These are phyloP conservation scores for Magnolia officinalis DNA, from an alignment of 164 flowering plant species.

Conservation along the genomic window DNA sequence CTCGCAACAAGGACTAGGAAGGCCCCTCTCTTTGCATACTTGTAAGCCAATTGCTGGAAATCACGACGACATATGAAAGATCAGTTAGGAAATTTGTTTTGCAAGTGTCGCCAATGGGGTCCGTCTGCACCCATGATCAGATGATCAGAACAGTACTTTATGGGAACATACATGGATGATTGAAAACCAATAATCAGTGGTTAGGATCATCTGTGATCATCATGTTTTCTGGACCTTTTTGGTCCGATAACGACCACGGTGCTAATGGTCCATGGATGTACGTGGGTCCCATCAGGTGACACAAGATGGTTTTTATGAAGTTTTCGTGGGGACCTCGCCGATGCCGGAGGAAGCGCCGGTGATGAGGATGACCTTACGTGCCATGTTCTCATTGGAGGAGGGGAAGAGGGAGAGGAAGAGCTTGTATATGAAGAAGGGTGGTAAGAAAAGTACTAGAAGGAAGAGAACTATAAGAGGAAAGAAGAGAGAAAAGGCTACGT, in stretches of 20 bases:
- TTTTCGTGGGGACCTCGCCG: slow-evolving; percentile 9
- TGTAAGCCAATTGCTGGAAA: slow-evolving; percentile 50
- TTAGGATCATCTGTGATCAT: too few relatives aligned
- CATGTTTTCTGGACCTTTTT: too few relatives aligned
- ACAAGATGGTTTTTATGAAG: neutral
- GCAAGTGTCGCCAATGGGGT: too few relatives aligned
- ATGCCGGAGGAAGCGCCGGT: slow-evolving; percentile 21
- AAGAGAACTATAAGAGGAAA: neutral
- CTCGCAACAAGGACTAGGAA: slow-evolving; percentile 47
- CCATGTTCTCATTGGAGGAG: neutral
- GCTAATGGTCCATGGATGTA: too few relatives aligned
- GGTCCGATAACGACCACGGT: too few relatives aligned
- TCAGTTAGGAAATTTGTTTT: neutral
- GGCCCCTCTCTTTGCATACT: slow-evolving; percentile 61
- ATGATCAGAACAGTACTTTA: too few relatives aligned
- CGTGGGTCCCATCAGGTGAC: too few relatives aligned
- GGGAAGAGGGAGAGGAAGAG: neutral
- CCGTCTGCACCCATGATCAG: too few relatives aligned
- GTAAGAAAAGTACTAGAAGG: neutral
- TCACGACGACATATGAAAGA: neutral
- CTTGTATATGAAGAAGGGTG: slow-evolving; percentile 7
- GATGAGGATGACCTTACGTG: slow-evolving; percentile 15
- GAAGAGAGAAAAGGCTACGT: neutral
- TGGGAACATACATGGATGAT: too few relatives aligned
- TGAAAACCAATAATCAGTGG: too few relatives aligned